A percentile compares a stretch with the other conserved stretches of the same genome.
Conservation (phyloP, 1,284 basidiomycete genomes). For the Fomitopsis betulina region DNA sequence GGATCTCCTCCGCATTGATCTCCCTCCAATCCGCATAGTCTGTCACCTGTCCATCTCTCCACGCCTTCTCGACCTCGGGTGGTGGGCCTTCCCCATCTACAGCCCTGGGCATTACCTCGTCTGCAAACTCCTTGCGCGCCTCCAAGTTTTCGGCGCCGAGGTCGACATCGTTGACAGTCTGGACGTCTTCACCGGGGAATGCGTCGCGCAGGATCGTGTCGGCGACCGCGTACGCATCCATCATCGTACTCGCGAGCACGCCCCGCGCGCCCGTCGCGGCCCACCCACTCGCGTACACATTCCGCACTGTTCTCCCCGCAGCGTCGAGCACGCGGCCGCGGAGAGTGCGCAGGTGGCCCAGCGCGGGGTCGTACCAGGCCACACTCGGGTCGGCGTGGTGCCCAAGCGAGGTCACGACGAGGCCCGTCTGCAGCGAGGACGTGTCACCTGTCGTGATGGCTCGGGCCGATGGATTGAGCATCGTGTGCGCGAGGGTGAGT, state of each 20-base stretch:
- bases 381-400: slow-evolving; percentile 69
- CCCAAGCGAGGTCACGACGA: slow-evolving; percentile 87
- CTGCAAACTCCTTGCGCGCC: slow-evolving; percentile 5
- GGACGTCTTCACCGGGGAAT: slow-evolving; percentile 19
- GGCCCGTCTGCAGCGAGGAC: slow-evolving; percentile 56
- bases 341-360: slow-evolving; percentile 50
- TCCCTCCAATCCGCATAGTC: slow-evolving; percentile 67
- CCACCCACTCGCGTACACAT: slow-evolving; percentile 94
- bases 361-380: slow-evolving; percentile 48
- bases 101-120: slow-evolving; percentile 5
- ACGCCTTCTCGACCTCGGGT: slow-evolving; percentile 49
- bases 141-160: slow-evolving; percentile 3
- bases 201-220: slow-evolving; percentile 65
- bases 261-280: slow-evolving; percentile 89
- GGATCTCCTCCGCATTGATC: slow-evolving; percentile 64
- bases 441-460: slow-evolving; percentile 61
- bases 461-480: slow-evolving; percentile 47
- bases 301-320: slow-evolving; percentile 40
- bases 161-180: slow-evolving; percentile 11
- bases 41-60: slow-evolving; percentile 43
- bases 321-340: slow-evolving; percentile 49
- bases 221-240: slow-evolving; percentile 82
- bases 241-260: slow-evolving; percentile 92
- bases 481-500: slow-evolving; percentile 56
- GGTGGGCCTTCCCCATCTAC: slow-evolving; percentile 44